Base-by-base conservation (phyloP, 2,329 filamentous ascomycete genomes). In the Epichloe festucae region DNA sequence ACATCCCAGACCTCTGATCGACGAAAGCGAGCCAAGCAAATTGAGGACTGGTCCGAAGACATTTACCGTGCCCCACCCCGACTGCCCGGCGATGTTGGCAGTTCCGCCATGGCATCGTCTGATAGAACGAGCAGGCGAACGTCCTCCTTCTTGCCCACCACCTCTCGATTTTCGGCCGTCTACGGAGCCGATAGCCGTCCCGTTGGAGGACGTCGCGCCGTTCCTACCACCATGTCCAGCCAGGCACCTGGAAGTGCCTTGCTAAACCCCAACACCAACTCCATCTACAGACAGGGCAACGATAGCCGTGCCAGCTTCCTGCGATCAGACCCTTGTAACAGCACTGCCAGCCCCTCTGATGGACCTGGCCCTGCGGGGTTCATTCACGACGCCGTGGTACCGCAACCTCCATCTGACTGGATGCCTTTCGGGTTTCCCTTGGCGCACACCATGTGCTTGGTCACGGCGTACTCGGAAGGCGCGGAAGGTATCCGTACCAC, bases 11-110 rank as follows among this genome's bases (percentile, higher is more conserved):
- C 81, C 15, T 82, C 84, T 5, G 81, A 93, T 65, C 81, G 84
- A 57, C 89, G 91, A 66, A 85, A 90, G 70, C 83, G 93, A 53
- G 85, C 90, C 59, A 82, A 85, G 59, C 89, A 97, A 70, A 98
- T 98, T 57, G 93, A 98, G 67, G 91, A 96, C 61, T 98, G 93
- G 93, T 85, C 85, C 14, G 88, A 97, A 57, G 93, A 98, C 63
- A 98, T 98, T 60, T 97, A 98, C 68, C 86, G 89, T 43, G 87
- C 91, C 3, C 89, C 89, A 23, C 83, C 85, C 51, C 86, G 89
- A 58, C 75, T 96, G 56, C 79, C 84, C 3, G 93, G 82, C 17
- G 81, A 95, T 60, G 72, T 85, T 42, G 78, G 80, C 53, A 85
- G 80, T 62, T 83, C 79, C 48, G 77, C 81, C 54, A 76, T 75